Percentiles rank a stretch among this genome's conserved stretches.
Conservation (phyloP, 148 eudicot genomes). For the Vaccinium myrtillus region DNA sequence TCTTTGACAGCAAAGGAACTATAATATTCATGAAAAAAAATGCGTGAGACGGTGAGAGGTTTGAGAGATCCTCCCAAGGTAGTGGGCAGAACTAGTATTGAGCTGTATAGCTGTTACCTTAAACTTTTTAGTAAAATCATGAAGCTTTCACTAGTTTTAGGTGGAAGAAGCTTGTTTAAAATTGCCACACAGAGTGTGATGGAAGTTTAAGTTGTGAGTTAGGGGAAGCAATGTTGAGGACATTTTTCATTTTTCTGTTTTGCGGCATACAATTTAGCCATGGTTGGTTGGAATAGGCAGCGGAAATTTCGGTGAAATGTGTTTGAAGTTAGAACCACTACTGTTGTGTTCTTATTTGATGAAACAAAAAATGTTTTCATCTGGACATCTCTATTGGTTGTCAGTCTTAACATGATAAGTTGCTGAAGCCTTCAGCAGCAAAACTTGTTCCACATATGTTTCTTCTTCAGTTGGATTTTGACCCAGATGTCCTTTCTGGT, state of each 20-base stretch:
- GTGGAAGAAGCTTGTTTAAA: neutral
- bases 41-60: neutral
- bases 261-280: neutral
- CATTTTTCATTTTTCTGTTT: neutral
- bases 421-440: neutral
- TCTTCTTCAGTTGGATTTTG: neutral
- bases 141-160: neutral
- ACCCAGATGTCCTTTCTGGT: neutral
- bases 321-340: slow-evolving; percentile 4
- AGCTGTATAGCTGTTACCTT: neutral
- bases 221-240: neutral
- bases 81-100: neutral
- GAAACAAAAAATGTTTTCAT: neutral
- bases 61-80: neutral
- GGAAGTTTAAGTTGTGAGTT: neutral
- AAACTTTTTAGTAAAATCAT: neutral
- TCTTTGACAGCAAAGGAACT: neutral
- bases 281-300: neutral
- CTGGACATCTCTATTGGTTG: neutral
- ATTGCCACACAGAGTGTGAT: neutral
- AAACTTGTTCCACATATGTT: neutral
- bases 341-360: neutral
- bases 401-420: neutral
- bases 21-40: neutral
- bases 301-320: neutral